These are phyloP conservation scores for Leccinum uliginosum DNA, from an alignment of 768 basidiomycete species.

Conservation along the genomic window DNA sequence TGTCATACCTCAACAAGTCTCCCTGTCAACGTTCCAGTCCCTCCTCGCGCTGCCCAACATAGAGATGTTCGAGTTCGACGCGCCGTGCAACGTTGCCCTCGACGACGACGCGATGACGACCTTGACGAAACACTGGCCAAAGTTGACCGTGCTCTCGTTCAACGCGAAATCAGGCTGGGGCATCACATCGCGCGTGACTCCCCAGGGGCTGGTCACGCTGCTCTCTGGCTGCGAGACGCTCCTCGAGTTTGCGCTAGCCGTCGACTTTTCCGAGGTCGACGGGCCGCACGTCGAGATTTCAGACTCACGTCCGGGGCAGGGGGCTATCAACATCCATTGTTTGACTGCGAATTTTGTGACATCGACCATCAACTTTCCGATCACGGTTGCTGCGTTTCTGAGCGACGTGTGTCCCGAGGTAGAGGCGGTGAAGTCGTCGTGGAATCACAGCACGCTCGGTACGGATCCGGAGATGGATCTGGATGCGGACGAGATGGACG, in stretches of 20 bases:
- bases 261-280: conserved; percentile 23
- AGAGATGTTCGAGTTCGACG: conserved; percentile 11
- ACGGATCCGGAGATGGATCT: neutral
- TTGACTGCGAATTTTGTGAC: conserved; percentile 14
- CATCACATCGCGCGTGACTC: conserved; percentile 15
- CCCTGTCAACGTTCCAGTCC: conserved; percentile 15
- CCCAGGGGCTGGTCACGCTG: conserved; percentile 18
- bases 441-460: neutral
- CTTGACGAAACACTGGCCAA: conserved; percentile 20
- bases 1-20: conserved; percentile 1
- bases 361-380: conserved; percentile 18
- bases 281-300: neutral
- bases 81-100: conserved; percentile 17
- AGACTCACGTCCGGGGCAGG: conserved; percentile 3
- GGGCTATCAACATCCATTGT: conserved; percentile 10
- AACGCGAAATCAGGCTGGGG: conserved; percentile 21
- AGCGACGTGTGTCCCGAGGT: conserved; percentile 23
- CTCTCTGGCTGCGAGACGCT: conserved; percentile 13
- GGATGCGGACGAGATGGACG: conserved; percentile 5
- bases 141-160: conserved; percentile 10
- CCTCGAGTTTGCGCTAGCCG: conserved; percentile 11
- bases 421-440: conserved; percentile 8
- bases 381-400: conserved; percentile 23
- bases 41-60: conserved; percentile 16
- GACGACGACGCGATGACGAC: conserved; percentile 18